A percentile compares a stretch with the other conserved stretches of the same genome.
phyloP scores from a whole-genome alignment of 1,284 basidiomycete species.

The Marasmius sp. region DNA sequence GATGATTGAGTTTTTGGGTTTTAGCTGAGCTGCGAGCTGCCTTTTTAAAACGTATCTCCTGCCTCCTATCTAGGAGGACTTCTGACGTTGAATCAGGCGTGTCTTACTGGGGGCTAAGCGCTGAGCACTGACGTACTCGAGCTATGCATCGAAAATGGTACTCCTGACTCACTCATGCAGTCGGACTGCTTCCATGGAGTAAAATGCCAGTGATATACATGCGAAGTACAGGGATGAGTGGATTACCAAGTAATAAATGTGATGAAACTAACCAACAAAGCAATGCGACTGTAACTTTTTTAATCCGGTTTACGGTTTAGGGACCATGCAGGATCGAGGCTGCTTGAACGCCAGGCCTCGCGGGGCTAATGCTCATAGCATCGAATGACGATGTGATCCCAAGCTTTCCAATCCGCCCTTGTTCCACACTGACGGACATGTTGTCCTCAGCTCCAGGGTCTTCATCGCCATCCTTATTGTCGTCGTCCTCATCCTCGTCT shows the following conservation, averaged over 20 bases:
- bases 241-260: neutral
- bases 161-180: neutral
- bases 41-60: neutral
- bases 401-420: conserved; percentile 28
- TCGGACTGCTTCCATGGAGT: neutral
- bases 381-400: conserved; percentile 54
- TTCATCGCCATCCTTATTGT: conserved; percentile 19
- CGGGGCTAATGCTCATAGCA: conserved; percentile 79
- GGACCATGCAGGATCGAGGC: neutral
- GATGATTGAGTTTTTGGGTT: neutral
- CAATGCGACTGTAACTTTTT: neutral
- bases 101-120: neutral
- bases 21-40: neutral
- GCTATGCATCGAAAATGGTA: neutral
- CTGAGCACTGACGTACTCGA: neutral
- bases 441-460: conserved; percentile 11
- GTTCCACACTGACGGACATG: conserved; percentile 30
- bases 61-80: neutral
- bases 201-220: neutral
- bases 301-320: neutral
- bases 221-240: neutral
- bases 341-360: conserved; percentile 13
- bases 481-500: conserved; percentile 35
- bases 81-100: neutral
- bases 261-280: neutral